A percentile compares a stretch with the other conserved stretches of the same genome.
phyloP scores from a whole-genome alignment of 208 protist genomes.

The Wallacemonas collosoma region DNA sequence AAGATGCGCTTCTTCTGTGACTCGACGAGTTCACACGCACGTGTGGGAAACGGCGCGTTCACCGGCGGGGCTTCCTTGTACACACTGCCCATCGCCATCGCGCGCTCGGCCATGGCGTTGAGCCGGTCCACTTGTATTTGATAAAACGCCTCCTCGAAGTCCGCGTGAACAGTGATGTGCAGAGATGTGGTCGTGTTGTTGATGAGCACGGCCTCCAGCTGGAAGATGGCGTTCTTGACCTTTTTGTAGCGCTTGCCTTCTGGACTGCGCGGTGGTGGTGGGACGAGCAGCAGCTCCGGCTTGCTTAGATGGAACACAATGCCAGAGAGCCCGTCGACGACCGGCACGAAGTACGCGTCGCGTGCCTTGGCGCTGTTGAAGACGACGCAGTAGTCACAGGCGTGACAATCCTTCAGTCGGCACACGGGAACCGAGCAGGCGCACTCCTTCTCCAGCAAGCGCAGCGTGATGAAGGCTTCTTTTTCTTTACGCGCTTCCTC shows the following conservation, averaged over 20 bases:
- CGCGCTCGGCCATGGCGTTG: conserved; percentile 28
- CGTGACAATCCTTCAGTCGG: conserved; percentile 19
- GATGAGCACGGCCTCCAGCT: conserved; percentile 26
- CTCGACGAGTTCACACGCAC: conserved; percentile 29
- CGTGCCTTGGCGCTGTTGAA: conserved; percentile 27
- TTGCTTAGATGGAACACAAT: conserved; percentile 14
- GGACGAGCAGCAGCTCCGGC: conserved; percentile 26
- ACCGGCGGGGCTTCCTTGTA: conserved; percentile 24
- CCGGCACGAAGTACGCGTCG: conserved; percentile 21
- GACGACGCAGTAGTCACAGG: conserved; percentile 42
- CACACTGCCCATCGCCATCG: conserved; percentile 12
- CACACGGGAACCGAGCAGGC: conserved; percentile 16
- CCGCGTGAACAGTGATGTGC: conserved; percentile 34
- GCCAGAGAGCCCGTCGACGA: conserved; percentile 13
- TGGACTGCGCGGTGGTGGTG: conserved; percentile 8
- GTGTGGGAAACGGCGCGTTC: conserved; percentile 39
- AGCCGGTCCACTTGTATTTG: conserved; percentile 12
- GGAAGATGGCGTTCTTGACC: conserved; percentile 26
- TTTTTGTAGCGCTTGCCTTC: conserved; percentile 16
- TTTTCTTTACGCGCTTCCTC: conserved; percentile 17
- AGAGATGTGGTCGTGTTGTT: conserved; percentile 27
- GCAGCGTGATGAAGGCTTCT: conserved; percentile 4
- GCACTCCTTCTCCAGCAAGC: conserved; percentile 14
- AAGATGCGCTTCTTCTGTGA: conserved; percentile 50
- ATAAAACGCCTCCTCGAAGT: conserved; percentile 35